Evolutionary conservation across 768 basidiomycete genomes (phyloP), one percentile per base, ranked within the genome.

Genomic region (Trametes coccinea): DNA sequence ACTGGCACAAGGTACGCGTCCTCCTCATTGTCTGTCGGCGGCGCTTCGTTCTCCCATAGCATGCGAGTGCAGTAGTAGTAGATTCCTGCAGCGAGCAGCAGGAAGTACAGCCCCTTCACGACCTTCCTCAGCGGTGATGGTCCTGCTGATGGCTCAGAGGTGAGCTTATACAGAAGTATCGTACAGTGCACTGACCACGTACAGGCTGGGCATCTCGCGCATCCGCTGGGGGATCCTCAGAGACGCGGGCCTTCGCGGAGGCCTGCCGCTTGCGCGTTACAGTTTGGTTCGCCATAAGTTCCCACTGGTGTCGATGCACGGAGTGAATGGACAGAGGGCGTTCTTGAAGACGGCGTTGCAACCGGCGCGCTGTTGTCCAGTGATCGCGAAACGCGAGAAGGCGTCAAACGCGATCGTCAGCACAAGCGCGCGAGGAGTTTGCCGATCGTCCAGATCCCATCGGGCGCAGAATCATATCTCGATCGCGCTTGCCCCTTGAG

Each of bases 1-100:
- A 77, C 82, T 5, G 70, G 59, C 31, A 43, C 50, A 2, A 22
- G 37, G 17, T 27, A 45, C 8, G 45, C 52, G 3, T 51, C 41
- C 7, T 59, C 57, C 31, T 51, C 57, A 5, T 39, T 2, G 5
- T 10, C 51, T 2, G 11, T 27, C 51, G 7, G 30, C 17, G 41
- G 4, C 16, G 6, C 16, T 1, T 22, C 10, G 14, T 31, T 29
- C 41, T 59, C 49, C 57, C 57, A 59, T 5, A 57, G 14, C 41
- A 52, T 51, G n/a, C 31, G 41, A 29, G 48, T 33, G 57, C 30
- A 59, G 41, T 59, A 59, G 34, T 44, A 34, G 41, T 59, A 59
- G 4, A 51, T 31, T 9, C 49, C 57, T 44, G 49, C 57, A 10
- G 49, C 57, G 31, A 59, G 41, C 17, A 59, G 49, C 13, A 59